phyloP scores from a whole-genome alignment of 306 rosid species.

The Arachis hypogaea region DNA sequence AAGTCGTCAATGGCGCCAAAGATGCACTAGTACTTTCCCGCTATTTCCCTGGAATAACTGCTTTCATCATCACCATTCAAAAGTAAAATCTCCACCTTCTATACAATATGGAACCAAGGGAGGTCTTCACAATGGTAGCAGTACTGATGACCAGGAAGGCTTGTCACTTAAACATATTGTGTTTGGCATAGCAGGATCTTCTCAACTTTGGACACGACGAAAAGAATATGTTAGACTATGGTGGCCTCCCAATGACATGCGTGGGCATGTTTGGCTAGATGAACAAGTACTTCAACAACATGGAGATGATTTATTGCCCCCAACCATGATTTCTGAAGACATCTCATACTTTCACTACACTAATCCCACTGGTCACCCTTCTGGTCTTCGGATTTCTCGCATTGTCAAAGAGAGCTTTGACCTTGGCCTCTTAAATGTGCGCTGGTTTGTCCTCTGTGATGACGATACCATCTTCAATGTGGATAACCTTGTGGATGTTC shows the following conservation, averaged over 20 bases:
- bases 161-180: constrained; percentile 60
- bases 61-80: constrained; percentile 32
- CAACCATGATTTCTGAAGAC: constrained; percentile 68
- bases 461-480: constrained; percentile 78
- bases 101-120: constrained; percentile 3
- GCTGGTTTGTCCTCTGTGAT: constrained; percentile 76
- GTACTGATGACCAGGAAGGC: constrained; percentile 35
- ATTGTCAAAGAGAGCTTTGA: constrained; percentile 66
- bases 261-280: constrained; percentile 79
- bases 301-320: constrained; percentile 57
- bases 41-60: constrained; percentile 46
- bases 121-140: constrained; percentile 38
- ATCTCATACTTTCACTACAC: constrained; percentile 72
- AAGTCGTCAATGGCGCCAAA: constrained; percentile 52
- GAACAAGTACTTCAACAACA: constrained; percentile 53
- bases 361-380: constrained; percentile 76
- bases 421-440: constrained; percentile 54
- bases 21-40: constrained; percentile 49
- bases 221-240: constrained; percentile 71
- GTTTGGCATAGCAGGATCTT: constrained; percentile 79
- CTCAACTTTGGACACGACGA: constrained; percentile 68
- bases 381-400: constrained; percentile 75
- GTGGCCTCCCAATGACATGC: constrained; percentile 76
- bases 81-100: constrained; percentile 29
- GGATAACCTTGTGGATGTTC: constrained; percentile 70